These are phyloP conservation scores for Cytidiella melzeri DNA, from an alignment of 768 basidiomycete genomes.

Conservation along the genomic window DNA sequence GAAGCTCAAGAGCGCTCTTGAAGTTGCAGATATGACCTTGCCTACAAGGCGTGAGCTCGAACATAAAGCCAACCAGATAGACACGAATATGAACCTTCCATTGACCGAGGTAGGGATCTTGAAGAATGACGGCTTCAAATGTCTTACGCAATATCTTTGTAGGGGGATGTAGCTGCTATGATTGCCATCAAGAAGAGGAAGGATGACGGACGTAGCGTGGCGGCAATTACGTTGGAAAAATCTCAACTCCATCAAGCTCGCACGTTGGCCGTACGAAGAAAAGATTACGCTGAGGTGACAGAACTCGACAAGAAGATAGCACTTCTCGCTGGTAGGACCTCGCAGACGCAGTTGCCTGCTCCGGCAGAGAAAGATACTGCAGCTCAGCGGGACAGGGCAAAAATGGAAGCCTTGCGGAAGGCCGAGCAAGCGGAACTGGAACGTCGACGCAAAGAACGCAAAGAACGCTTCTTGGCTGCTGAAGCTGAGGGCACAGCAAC, in stretches of 20 bases:
- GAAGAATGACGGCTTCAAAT: not conserved
- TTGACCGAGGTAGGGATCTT: slow-evolving; percentile 65
- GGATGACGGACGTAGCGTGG: slow-evolving; percentile 26
- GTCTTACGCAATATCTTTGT: slow-evolving; percentile 33
- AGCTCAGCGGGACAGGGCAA: slow-evolving; percentile 86
- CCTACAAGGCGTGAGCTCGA: slow-evolving; percentile 64
- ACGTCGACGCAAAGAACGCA: slow-evolving; percentile 64
- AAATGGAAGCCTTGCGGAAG: slow-evolving; percentile 70
- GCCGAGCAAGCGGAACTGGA: slow-evolving; percentile 69
- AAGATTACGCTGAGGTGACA: slow-evolving; percentile 58
- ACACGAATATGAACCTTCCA: slow-evolving; percentile 48
- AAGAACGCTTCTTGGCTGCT: slow-evolving; percentile 30
- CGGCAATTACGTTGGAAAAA: slow-evolving; percentile 44
- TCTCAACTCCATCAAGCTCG: slow-evolving; percentile 66
- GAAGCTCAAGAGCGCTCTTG: slow-evolving; percentile 41
- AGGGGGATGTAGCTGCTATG: slow-evolving; percentile 73
- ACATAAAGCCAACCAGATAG: slow-evolving; percentile 59
- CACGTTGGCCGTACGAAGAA: slow-evolving; percentile 68
- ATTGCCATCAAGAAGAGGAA: slow-evolving; percentile 54
- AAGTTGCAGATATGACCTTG: slow-evolving; percentile 49
- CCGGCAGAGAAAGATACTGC: slow-evolving; percentile 40
- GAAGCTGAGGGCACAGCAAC: slow-evolving; percentile 32
- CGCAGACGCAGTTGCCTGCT: not conserved
- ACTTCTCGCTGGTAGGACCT: slow-evolving; percentile 33
- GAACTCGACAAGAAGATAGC: slow-evolving; percentile 60